phyloP scores from a whole-genome alignment of 2,329 filamentous ascomycete genomes.

The Exophiala bonariae region DNA sequence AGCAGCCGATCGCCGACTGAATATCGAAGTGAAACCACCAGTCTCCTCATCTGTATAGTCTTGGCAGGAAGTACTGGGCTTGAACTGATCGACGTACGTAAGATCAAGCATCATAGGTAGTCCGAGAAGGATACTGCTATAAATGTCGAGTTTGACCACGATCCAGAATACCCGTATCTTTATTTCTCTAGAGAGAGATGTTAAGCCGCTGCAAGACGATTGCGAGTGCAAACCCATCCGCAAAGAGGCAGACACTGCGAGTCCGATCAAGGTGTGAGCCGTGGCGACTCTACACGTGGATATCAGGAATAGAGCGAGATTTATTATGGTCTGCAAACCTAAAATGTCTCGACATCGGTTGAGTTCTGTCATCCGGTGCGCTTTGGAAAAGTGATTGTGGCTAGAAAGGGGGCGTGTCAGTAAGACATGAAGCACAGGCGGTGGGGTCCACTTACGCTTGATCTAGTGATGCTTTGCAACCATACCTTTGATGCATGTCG shows the following conservation, averaged over 20 bases:
- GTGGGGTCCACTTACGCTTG: conserved; percentile 17
- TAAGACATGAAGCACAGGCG: background rate
- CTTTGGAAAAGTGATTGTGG: conserved; percentile 20
- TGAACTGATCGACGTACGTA: conserved; percentile 19
- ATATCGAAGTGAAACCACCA: conserved; percentile 9
- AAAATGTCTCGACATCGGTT: conserved; percentile 14
- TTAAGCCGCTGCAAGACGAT: conserved; percentile 13
- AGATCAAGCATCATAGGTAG: conserved; percentile 21
- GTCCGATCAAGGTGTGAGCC: conserved; percentile 16
- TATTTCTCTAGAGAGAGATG: conserved; percentile 8
- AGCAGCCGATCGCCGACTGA: conserved; percentile 12
- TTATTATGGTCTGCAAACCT: conserved; percentile 15
- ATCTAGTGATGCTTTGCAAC: conserved; percentile 15
- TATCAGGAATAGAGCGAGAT: conserved; percentile 21
- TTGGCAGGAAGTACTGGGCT: conserved; percentile 8
- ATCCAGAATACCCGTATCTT: conserved; percentile 19
- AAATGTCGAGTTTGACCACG: conserved; percentile 23
- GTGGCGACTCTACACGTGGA: conserved; percentile 21
- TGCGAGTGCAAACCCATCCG: conserved; percentile 19
- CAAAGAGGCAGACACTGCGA: conserved; percentile 18
- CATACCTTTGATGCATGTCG: conserved; percentile 15
- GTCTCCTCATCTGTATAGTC: conserved; percentile 11
- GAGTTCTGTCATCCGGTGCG: conserved; percentile 21
- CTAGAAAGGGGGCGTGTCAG: conserved; percentile 4
- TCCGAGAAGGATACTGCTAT: conserved; percentile 19